Conservation (phyloP, 768 basidiomycete genomes). For the Boletus sp. region DNA sequence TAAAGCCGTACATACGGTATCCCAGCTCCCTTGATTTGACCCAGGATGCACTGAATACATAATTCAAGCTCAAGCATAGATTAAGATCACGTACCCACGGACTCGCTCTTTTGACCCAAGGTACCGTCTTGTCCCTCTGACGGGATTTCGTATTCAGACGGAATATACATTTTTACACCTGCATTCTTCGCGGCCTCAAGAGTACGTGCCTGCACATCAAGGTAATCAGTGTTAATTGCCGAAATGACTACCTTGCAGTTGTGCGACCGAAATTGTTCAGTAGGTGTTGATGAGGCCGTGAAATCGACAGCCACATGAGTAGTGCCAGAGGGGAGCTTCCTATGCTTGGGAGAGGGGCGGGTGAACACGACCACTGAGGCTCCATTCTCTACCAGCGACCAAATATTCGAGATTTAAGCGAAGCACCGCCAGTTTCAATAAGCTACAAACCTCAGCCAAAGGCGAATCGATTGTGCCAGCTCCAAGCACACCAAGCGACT, state of each 20-base stretch:
- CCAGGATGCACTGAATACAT: not conserved
- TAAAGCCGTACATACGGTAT: conserved; percentile 21
- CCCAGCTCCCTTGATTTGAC: conserved; percentile 11
- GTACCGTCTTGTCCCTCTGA: conserved; percentile 20
- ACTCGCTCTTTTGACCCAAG: conserved; percentile 17
- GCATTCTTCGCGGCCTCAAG: conserved; percentile 29
- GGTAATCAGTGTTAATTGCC: conserved; percentile 18
- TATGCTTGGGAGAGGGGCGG: conserved; percentile 6
- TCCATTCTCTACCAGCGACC: conserved; percentile 11
- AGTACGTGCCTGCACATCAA: conserved; percentile 20
- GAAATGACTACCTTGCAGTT: conserved; percentile 28
- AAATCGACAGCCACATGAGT: conserved; percentile 12
- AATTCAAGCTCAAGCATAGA: not conserved
- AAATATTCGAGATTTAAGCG: not conserved
- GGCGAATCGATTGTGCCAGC: conserved; percentile 16
- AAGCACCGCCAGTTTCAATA: not conserved
- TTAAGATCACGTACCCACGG: conserved; percentile 7
- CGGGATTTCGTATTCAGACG: conserved; percentile 27
- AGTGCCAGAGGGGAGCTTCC: conserved; percentile 6
- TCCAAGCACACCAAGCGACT: conserved; percentile 22
- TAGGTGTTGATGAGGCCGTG: conserved; percentile 6
- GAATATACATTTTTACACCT: conserved; percentile 29
- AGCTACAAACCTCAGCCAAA: conserved; percentile 3
- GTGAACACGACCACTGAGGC: conserved; percentile 15
- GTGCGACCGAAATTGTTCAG: conserved; percentile 14